phyloP scores from a whole-genome alignment of 495 filamentous ascomycete species.

The Penicillium dipodomyicola region DNA sequence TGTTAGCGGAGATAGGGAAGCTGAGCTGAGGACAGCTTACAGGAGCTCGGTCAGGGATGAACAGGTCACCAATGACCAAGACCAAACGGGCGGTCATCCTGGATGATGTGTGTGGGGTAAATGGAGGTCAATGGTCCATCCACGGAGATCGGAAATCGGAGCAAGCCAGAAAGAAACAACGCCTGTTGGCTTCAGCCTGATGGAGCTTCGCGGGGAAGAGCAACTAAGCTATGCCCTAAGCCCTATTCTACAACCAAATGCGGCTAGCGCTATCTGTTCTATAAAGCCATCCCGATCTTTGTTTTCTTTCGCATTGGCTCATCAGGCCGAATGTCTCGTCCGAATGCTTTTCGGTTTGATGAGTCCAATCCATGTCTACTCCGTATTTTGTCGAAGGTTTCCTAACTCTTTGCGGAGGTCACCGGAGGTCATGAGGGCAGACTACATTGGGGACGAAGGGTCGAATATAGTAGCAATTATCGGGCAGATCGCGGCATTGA shows the following conservation, averaged over 20 bases:
- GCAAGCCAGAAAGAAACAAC: conserved; percentile 8
- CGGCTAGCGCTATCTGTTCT: conserved; percentile 9
- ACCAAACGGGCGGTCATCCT: conserved; percentile 78
- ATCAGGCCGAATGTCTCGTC: conserved; percentile 14
- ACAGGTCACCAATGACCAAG: conserved; percentile 92
- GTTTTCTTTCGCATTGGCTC: conserved; percentile 16
- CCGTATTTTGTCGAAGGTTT: conserved; percentile 6
- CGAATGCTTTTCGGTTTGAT: conserved; percentile 9
- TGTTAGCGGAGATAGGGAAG: conserved; percentile 22
- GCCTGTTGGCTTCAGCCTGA: conserved; percentile 17
- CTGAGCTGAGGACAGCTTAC: conserved; percentile 43
- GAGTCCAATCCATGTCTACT: conserved; percentile 6
- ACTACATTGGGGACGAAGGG: conserved; percentile 7
- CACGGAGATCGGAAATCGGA: conserved; percentile 21
- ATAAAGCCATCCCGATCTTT: conserved; percentile 8
- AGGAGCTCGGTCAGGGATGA: conserved; percentile 94
- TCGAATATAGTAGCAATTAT: not conserved
- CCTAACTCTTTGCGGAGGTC: conserved; percentile 18
- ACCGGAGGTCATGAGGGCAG: conserved; percentile 14
- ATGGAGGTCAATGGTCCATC: conserved; percentile 29
- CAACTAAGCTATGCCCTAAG: conserved; percentile 30
- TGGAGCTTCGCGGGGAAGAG: conserved; percentile 41
- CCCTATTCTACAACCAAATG: conserved; percentile 23
- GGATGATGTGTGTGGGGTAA: conserved; percentile 18
- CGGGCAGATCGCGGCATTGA: not conserved